A percentile compares a stretch with the other conserved stretches of the same genome.
Conservation (phyloP, 1,284 basidiomycete species). For the Chalciporus sp. region DNA sequence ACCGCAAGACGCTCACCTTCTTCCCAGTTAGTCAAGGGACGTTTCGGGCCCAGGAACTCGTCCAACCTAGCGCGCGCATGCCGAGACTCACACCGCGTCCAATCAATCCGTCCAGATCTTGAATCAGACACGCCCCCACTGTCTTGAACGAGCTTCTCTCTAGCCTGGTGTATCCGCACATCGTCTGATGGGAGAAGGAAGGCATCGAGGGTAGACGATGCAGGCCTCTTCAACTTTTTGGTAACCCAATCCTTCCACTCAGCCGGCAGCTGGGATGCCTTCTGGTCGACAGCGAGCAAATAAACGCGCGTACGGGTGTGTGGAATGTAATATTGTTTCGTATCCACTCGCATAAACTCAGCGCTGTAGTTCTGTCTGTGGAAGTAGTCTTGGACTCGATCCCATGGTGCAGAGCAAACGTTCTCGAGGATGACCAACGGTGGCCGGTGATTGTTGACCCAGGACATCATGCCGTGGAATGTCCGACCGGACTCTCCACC, state of each 20-base stretch:
- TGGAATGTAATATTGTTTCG: constrained; percentile 93
- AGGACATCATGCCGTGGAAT: constrained; percentile 90
- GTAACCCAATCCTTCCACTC: constrained; percentile 72
- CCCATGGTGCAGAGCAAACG: constrained; percentile 92
- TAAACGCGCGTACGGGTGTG: constrained; percentile 93
- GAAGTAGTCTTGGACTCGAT: constrained; percentile 75
- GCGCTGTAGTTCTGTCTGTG: constrained; percentile 80
- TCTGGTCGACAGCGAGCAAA: constrained; percentile 75
- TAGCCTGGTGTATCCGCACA: constrained; percentile 85
- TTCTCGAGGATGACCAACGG: constrained; percentile 93
- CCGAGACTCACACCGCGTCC: constrained; percentile 90
- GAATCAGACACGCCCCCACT: constrained; percentile 61
- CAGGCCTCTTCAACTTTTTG: constrained; percentile 74
- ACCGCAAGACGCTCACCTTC: constrained; percentile 58
- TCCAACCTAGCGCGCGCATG: constrained; percentile 88
- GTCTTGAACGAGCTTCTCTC: constrained; percentile 80
- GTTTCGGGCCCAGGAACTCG: constrained; percentile 79
- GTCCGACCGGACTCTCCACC: constrained; percentile 91
- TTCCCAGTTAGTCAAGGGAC: constrained; percentile 92
- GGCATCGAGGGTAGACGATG: constrained; percentile 87
- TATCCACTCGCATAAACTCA: constrained; percentile 76
- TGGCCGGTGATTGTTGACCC: constrained; percentile 87
- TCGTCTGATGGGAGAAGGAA: constrained; percentile 92
- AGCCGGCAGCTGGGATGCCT: constrained; percentile 58
- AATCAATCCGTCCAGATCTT: constrained; percentile 78